Percentiles rank a stretch among this genome's conserved stretches.
Evolutionary conservation across 257 asterid genomes (phyloP).

Genomic region (Fraxinus pennsylvanica): DNA sequence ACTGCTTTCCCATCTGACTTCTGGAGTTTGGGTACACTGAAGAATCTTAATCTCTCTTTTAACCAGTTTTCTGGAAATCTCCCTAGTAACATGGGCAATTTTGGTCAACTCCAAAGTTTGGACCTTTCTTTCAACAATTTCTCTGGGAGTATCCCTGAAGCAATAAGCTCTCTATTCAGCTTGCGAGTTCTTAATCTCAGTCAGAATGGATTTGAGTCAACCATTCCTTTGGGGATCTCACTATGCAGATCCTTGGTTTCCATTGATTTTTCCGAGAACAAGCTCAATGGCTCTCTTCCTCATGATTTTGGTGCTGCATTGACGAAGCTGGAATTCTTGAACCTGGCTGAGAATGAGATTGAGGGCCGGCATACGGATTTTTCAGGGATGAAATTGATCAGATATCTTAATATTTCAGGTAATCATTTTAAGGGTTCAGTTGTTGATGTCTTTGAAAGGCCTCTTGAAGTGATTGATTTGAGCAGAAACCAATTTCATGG

Average conservation of each 20-base stretch:
- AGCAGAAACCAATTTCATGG: conserved; percentile 89
- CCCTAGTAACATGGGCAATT: conserved; percentile 76
- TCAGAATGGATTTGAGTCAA: conserved; percentile 56
- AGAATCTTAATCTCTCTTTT: conserved; percentile 63
- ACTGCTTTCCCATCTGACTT: conserved; percentile 80
- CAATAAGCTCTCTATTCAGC: conserved; percentile 60
- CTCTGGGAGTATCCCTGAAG: conserved; percentile 74
- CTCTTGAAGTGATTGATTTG: conserved; percentile 78
- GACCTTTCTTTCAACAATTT: conserved; percentile 81
- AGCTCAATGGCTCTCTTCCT: conserved; percentile 57
- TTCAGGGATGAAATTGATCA: conserved; percentile 47
- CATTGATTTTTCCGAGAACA: conserved; percentile 70
- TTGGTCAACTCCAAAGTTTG: conserved; percentile 64
- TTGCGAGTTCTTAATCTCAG: conserved; percentile 63
- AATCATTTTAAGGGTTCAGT: conserved; percentile 75
- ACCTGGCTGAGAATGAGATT: conserved; percentile 61
- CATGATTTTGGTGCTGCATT: conserved; percentile 64
- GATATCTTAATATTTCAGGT: conserved; percentile 70
- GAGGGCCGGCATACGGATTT: conserved; percentile 67
- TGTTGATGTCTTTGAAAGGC: conserved; percentile 57
- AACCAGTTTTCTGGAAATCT: conserved; percentile 58
- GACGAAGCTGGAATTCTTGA: conserved; percentile 58
- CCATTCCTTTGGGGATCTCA: conserved; percentile 57
- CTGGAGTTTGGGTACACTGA: conserved; percentile 83
- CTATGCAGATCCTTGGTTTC: conserved; percentile 57